Percentiles rank a stretch among this genome's conserved stretches.
These are phyloP conservation scores for Ceriops decandra DNA, from an alignment of 345 rosid genomes.

Conservation along the genomic window DNA sequence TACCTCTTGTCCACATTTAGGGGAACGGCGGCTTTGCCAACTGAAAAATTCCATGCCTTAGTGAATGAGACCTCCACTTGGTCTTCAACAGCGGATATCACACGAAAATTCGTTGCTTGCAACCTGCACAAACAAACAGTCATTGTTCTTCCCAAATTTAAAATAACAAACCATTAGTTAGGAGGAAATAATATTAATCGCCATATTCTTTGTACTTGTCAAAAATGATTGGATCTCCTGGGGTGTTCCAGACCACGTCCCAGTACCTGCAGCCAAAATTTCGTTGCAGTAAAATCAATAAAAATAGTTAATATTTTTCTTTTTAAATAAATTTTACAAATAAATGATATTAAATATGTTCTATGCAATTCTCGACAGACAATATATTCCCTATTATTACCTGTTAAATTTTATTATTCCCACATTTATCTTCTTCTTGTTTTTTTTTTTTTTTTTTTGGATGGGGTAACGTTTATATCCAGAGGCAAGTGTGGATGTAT, in stretches of 20 bases:
- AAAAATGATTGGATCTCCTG: slow-evolving; percentile 10
- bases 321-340: no score
- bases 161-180: not conserved
- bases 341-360: no score
- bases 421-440: not conserved
- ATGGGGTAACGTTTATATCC: no score
- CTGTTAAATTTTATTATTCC: not conserved
- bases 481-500: not conserved
- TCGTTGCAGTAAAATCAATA: no score
- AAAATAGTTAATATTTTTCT: no score
- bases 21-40: slow-evolving; percentile 37
- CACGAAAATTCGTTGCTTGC: slow-evolving; percentile 6
- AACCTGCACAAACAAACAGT: slow-evolving; percentile 2
- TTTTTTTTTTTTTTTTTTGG: no score
- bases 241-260: slow-evolving; percentile 33
- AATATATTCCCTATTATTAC: no score
- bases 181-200: not conserved
- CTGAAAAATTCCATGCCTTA: slow-evolving; percentile 30
- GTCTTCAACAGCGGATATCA: slow-evolving; percentile 9
- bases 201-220: slow-evolving; percentile 21
- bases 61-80: slow-evolving; percentile 26
- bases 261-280: slow-evolving; percentile 19
- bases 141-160: not conserved
- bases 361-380: no score
- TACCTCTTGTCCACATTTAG: slow-evolving; percentile 85